Evolutionary conservation across 2,329 filamentous ascomycete species (phyloP).

Genomic region (Chalara sp.): DNA sequence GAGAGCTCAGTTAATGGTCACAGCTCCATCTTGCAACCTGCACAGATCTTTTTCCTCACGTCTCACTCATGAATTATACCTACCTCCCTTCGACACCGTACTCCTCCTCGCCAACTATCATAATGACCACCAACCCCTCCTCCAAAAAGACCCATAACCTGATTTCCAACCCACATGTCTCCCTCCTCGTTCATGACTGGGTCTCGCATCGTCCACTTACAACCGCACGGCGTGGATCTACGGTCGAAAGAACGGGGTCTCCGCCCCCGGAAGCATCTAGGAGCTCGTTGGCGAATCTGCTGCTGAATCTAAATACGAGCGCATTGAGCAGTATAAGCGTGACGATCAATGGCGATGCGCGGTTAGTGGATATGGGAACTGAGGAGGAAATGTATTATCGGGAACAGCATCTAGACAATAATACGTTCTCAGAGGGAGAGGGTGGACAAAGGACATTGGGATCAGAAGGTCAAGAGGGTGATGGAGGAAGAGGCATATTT

Average conservation of each 20-base stretch:
- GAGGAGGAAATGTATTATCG: slow-evolving; percentile 83
- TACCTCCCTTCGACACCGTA: slow-evolving; percentile 78
- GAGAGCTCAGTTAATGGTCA: slow-evolving; percentile 2
- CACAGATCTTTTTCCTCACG: slow-evolving; percentile 74
- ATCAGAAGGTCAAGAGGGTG: slow-evolving; percentile 27
- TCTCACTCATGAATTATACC: slow-evolving; percentile 98
- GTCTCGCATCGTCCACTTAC: slow-evolving; percentile 86
- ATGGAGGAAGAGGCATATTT: slow-evolving; percentile 57
- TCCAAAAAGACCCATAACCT: slow-evolving; percentile 80
- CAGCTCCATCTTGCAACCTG: slow-evolving; percentile 95
- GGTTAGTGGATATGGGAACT: slow-evolving; percentile 63
- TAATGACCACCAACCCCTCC: slow-evolving; percentile 83
- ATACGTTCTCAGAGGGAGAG: slow-evolving; percentile 68
- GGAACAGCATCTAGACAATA: slow-evolving; percentile 80
- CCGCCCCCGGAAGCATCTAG: slow-evolving; percentile 57
- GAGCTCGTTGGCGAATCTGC: slow-evolving; percentile 72
- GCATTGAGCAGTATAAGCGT: slow-evolving; percentile 84
- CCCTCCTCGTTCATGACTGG: slow-evolving; percentile 96
- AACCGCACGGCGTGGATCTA: slow-evolving; percentile 49
- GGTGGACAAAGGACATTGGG: slow-evolving; percentile 28
- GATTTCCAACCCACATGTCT: slow-evolving; percentile 76
- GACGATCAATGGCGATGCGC: slow-evolving; percentile 85
- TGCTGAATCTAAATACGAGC: slow-evolving; percentile 86
- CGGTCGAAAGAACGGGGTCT: slow-evolving; percentile 48
- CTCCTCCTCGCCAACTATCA: slow-evolving; percentile 69